phyloP scores from a whole-genome alignment of 768 basidiomycete genomes.

The Collybiopsis confluens region DNA sequence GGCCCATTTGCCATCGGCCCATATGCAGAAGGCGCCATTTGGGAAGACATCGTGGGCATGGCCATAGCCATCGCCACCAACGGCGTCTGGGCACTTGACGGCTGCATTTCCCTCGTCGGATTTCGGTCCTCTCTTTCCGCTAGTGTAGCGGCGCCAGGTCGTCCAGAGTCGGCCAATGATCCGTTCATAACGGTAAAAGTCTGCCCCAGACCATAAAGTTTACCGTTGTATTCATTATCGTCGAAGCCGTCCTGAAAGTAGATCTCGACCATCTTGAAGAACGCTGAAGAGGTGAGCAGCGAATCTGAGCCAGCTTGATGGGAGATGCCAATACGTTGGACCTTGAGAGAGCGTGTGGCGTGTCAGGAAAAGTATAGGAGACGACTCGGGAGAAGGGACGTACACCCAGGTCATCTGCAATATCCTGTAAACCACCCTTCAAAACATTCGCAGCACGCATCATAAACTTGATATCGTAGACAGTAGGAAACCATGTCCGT shows the following conservation, averaged over 20 bases:
- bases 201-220: conserved; percentile 79
- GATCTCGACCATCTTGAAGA: conserved; percentile 92
- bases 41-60: conserved; percentile 38
- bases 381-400: conserved; percentile 22
- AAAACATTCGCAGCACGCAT: conserved; percentile 84
- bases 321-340: conserved; percentile 82
- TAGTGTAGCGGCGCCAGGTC: conserved; percentile 69
- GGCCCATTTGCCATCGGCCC: conserved; percentile 60
- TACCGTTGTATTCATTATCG: conserved; percentile 75
- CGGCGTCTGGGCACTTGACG: conserved; percentile 42
- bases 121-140: conserved; percentile 74
- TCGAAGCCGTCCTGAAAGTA: conserved; percentile 93
- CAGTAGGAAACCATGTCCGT: conserved; percentile 88
- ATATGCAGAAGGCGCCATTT: conserved; percentile 51
- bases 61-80: conserved; percentile 48
- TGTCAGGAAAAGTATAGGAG: too few relatives aligned
- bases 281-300: conserved; percentile 86
- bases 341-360: conserved; percentile 39
- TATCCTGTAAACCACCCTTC: conserved; percentile 89
- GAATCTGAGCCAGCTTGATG: conserved; percentile 99
- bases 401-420: conserved; percentile 94
- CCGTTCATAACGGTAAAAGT: conserved; percentile 70
- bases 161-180: conserved; percentile 49
- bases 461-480: conserved; percentile 97
- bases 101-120: conserved; percentile 45